These are phyloP conservation scores for Lipomyces chichibuensis DNA, from an alignment of 805 yeast species.

Conservation along the genomic window DNA sequence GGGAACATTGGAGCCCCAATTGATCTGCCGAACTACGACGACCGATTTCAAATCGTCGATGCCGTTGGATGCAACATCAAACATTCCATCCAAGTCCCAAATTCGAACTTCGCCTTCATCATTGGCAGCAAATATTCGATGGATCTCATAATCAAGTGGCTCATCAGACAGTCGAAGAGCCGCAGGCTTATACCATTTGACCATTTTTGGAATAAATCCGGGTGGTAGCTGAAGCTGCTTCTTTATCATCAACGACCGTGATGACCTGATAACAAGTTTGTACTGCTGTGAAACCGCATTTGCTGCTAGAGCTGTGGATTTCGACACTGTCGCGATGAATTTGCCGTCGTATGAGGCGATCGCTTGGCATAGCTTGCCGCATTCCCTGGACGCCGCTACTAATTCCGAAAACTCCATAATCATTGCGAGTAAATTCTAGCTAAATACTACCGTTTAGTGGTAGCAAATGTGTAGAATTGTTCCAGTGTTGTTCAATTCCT, in stretches of 20 bases:
- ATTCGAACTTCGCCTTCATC: slow-evolving; percentile 27
- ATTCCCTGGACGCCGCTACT: slow-evolving; percentile 12
- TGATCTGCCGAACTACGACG: slow-evolving; percentile 22
- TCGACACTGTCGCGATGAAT: slow-evolving; percentile 23
- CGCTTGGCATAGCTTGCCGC: not conserved
- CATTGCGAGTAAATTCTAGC: not conserved
- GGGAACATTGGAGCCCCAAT: slow-evolving; percentile 33
- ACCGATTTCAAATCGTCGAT: slow-evolving; percentile 24
- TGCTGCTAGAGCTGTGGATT: not conserved
- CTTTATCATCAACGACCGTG: slow-evolving; percentile 20
- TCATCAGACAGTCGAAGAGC: not conserved
- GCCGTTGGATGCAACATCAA: slow-evolving; percentile 2
- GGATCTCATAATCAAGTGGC: slow-evolving; percentile 16
- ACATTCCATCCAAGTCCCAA: slow-evolving; percentile 26
- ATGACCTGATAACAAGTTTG: slow-evolving; percentile 20
- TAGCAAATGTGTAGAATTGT: not conserved
- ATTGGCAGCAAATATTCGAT: slow-evolving; percentile 30
- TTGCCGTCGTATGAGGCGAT: slow-evolving; percentile 21
- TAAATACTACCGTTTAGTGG: not conserved
- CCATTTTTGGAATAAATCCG: slow-evolving; percentile 19
- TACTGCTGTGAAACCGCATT: slow-evolving; percentile 1
- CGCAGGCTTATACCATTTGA: slow-evolving; percentile 26
- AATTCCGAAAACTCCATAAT: slow-evolving; percentile 29
- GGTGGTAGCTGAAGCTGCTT: slow-evolving; percentile 22
- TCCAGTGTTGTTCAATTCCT: not conserved